These are phyloP conservation scores for Lantana camara DNA, from an alignment of 257 asterid genomes.

Conservation along the genomic window DNA sequence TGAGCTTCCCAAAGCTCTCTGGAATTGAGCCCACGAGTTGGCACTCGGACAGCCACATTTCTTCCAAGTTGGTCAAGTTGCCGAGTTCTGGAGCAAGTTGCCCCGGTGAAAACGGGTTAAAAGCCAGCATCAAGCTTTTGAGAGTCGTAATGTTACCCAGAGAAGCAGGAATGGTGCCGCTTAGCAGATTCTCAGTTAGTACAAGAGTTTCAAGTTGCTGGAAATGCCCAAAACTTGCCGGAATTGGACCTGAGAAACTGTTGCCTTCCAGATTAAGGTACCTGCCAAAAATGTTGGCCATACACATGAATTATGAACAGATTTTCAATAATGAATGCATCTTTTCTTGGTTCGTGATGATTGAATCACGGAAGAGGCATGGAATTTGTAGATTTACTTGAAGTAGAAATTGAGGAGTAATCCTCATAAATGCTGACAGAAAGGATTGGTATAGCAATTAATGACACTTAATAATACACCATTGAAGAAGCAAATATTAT, in stretches of 20 bases:
- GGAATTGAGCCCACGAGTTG: slow-evolving; percentile 63
- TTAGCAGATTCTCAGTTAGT: slow-evolving; percentile 53
- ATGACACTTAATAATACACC: slow-evolving; percentile 23
- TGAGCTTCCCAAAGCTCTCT: slow-evolving; percentile 45
- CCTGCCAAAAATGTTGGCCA: slow-evolving; percentile 36
- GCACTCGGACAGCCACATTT: slow-evolving; percentile 57
- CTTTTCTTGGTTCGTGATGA: not conserved
- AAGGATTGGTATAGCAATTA: slow-evolving; percentile 24
- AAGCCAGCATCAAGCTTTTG: slow-evolving; percentile 49
- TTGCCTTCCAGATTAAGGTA: slow-evolving; percentile 56
- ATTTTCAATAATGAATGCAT: not conserved
- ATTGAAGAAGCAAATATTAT: slow-evolving; percentile 1
- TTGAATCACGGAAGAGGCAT: slow-evolving; percentile 1
- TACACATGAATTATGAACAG: not conserved
- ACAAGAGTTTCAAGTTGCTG: slow-evolving; percentile 53
- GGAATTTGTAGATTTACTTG: not conserved
- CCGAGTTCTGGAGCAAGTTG: slow-evolving; percentile 67
- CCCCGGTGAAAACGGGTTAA: slow-evolving; percentile 58
- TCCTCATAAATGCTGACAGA: slow-evolving; percentile 31
- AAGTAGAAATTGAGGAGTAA: not conserved
- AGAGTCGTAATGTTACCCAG: slow-evolving; percentile 68
- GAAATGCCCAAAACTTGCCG: slow-evolving; percentile 63
- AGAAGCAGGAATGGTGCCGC: slow-evolving; percentile 53
- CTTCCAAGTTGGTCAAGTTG: slow-evolving; percentile 57
- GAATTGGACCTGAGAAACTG: slow-evolving; percentile 62